Percentiles rank a stretch among this genome's conserved stretches.
These are phyloP conservation scores for Cladosporium cucumerinum DNA, from an alignment of 2,329 filamentous ascomycete species.

Conservation along the genomic window DNA sequence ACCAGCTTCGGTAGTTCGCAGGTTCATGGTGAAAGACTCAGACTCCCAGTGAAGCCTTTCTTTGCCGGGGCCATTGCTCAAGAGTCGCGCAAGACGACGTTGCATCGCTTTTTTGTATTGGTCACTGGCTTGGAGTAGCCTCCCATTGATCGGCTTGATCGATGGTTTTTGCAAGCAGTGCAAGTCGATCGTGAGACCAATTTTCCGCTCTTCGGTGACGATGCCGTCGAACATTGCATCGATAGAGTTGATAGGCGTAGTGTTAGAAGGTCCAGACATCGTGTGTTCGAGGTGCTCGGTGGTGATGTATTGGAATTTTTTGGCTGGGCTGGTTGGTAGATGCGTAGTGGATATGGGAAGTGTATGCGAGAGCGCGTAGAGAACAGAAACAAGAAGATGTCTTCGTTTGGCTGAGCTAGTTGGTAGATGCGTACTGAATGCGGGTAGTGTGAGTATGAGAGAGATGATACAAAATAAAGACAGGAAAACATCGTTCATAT, in stretches of 20 bases:
- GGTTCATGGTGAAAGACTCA: not conserved
- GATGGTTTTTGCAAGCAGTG: not conserved
- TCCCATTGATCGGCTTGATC: not conserved
- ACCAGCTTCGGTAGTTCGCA: not conserved
- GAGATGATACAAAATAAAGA: not conserved
- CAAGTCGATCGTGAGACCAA: not conserved
- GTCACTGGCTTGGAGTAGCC: not conserved
- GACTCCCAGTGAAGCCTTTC: not conserved
- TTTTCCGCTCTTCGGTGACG: not conserved
- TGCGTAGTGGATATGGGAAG: not conserved
- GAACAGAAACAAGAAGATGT: not conserved
- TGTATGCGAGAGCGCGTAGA: not conserved
- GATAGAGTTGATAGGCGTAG: not conserved
- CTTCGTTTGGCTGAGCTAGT: not conserved
- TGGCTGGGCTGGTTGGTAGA: not conserved
- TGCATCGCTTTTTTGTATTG: not conserved
- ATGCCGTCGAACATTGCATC: not conserved
- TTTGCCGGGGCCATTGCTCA: not conserved
- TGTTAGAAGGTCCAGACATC: not conserved
- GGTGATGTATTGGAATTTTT: not conserved
- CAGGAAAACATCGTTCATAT: not conserved
- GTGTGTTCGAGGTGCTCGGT: not conserved
- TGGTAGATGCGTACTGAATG: not conserved
- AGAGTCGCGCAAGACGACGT: not conserved
- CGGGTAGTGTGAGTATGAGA: not conserved